phyloP scores from a whole-genome alignment of 192 early-diverging fungal genomes.

The Dispira parvispora region DNA sequence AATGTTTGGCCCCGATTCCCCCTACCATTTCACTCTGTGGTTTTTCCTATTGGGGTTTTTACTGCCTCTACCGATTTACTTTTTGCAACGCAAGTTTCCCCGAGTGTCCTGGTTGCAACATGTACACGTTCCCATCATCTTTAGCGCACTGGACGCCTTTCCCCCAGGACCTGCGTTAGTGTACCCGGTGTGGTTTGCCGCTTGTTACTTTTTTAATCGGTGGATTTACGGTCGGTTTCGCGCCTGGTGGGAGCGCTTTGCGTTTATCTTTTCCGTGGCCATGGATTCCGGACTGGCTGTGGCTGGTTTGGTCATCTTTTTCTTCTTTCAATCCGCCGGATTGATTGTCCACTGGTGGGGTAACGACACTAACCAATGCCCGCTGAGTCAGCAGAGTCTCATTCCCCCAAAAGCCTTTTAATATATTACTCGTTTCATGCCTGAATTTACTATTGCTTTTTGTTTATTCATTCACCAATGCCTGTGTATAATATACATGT shows the following conservation, averaged over 20 bases:
- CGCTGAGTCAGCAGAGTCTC: slow-evolving; percentile 6
- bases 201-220: slow-evolving; percentile 54
- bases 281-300: slow-evolving; percentile 34
- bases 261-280: slow-evolving; percentile 36
- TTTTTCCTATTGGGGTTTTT: slow-evolving; percentile 44
- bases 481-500: too few relatives aligned
- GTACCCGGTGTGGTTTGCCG: slow-evolving; percentile 28
- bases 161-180: slow-evolving; percentile 39
- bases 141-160: slow-evolving; percentile 38
- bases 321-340: slow-evolving; percentile 19
- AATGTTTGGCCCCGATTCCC: slow-evolving; percentile 46
- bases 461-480: too few relatives aligned
- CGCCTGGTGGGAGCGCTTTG: slow-evolving; percentile 42
- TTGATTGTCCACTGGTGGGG: slow-evolving; percentile 28
- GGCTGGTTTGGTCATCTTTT: slow-evolving; percentile 26
- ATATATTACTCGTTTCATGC: too few relatives aligned
- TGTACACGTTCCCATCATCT: slow-evolving; percentile 51
- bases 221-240: slow-evolving; percentile 42
- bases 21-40: slow-evolving; percentile 29
- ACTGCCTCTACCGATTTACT: slow-evolving; percentile 55
- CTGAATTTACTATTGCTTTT: too few relatives aligned
- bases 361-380: slow-evolving; percentile 19
- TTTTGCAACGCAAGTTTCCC: slow-evolving; percentile 40
- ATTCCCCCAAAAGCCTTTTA: too few relatives aligned
- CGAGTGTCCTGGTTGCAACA: slow-evolving; percentile 42